Evolutionary conservation across 108 stramenopile genomes (phyloP), one percentile per base, ranked within the genome.

Genomic region (Cyclotella atomus): DNA sequence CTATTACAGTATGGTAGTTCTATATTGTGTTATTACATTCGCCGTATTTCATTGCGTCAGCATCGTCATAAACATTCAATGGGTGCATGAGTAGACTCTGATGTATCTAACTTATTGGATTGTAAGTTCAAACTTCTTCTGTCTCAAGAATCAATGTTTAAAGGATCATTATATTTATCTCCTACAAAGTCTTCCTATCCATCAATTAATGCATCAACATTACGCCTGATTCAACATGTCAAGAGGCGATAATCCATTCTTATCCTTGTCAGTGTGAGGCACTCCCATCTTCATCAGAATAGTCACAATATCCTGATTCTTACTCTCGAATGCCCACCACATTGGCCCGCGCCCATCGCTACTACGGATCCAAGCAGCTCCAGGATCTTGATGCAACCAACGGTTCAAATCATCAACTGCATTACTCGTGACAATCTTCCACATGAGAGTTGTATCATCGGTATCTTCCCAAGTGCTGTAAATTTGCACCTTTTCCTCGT

Each of bases 241-340:
- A 30, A 83, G 82, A 6, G 95, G 93, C 2, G 92, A 87, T 27
- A 85, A 62, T 41, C 95, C 95, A 61, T 86, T 73, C 33, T 83
- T 77, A 65, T 96, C 95, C 41, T 88, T 87, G 59, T 92, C 91
- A 2, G 82, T 92, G 46, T 91, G 86, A 21, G 86, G 89, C 10
- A 94, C 93, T 21, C 93, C 93, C 52, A 77, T 72, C 59, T 84
- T 84, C 87, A 91, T 91, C 67, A 96, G 73, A 67, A 90, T 71
- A 53, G 89, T 85, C 23, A 92, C 91, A 20, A 94, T 90, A 33
- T 91, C 90, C 52, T 93, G 87, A 33, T 87, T 82, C 54, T 89
- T 82, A 49, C 84, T 67, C 72, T 94, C 93, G 77, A 92, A 91
- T 15, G 95, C 93, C 95, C 95, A 96, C 88, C 86, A 95, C 75